Conservation (phyloP, 2,329 filamentous ascomycete genomes). For the Dactylellina leptospora region DNA sequence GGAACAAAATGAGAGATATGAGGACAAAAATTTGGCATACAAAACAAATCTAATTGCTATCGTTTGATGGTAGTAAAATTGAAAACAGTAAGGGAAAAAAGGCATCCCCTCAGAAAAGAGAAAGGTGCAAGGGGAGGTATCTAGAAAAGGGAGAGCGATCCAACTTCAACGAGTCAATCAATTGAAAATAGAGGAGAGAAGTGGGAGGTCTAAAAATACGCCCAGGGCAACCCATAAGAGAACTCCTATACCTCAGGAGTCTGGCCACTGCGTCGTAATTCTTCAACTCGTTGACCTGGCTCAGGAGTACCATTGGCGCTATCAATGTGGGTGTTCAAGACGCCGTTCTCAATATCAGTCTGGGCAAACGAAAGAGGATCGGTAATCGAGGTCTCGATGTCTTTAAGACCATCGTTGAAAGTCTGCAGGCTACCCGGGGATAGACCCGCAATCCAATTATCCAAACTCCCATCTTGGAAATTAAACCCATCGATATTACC, state of each 20-base stretch:
- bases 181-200: neutral
- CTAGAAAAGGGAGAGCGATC: neutral
- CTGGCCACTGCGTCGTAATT: conserved; percentile 18
- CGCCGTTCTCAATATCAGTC: conserved; percentile 33
- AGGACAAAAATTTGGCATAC: too few species aligned
- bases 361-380: conserved; percentile 30
- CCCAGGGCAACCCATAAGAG: conserved; percentile 20
- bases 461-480: conserved; percentile 31
- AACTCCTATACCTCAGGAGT: conserved; percentile 34
- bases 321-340: conserved; percentile 48
- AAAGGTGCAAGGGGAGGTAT: neutral
- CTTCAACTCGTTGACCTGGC: conserved; percentile 23
- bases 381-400: conserved; percentile 25
- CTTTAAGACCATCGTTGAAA: conserved; percentile 36
- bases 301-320: conserved; percentile 43
- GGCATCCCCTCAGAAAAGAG: neutral
- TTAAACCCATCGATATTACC: conserved; percentile 31
- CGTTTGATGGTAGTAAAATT: too few species aligned
- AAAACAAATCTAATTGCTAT: too few species aligned
- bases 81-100: neutral
- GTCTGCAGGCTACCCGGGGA: conserved; percentile 41
- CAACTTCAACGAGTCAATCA: neutral
- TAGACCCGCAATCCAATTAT: conserved; percentile 41
- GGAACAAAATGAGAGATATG: neutral
- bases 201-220: neutral